These are phyloP conservation scores for Didymella segeticola DNA, from an alignment of 2,329 filamentous ascomycete genomes.

Conservation along the genomic window DNA sequence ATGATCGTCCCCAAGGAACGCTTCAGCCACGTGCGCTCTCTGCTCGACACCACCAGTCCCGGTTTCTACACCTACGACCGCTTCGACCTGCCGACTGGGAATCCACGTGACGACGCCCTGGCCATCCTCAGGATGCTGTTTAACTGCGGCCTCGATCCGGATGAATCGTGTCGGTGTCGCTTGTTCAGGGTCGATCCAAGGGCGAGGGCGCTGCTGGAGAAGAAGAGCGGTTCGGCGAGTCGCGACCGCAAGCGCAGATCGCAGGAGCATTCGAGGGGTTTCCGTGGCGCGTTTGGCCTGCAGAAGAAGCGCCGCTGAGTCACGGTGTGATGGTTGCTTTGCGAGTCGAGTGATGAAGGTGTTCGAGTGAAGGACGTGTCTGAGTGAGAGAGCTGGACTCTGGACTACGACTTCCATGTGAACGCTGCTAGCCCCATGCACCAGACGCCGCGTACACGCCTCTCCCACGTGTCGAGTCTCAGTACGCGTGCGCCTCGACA, in stretches of 20 bases:
- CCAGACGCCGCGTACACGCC: too few relatives aligned
- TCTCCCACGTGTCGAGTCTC: too few relatives aligned
- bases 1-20: slow-evolving; percentile 12
- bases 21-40: slow-evolving; percentile 8
- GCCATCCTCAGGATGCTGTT: slow-evolving; percentile 16
- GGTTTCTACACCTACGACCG: slow-evolving; percentile 15
- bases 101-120: slow-evolving; percentile 15
- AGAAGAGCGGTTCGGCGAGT: slow-evolving; percentile 3
- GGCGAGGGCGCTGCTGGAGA: slow-evolving; percentile 9
- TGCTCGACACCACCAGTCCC: slow-evolving; percentile 11
- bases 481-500: too few relatives aligned
- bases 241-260: slow-evolving; percentile 9
- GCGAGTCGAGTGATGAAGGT: too few relatives aligned
- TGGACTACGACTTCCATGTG: too few relatives aligned
- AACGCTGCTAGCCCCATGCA: too few relatives aligned
- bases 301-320: slow-evolving; percentile 13
- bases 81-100: slow-evolving; percentile 15
- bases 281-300: slow-evolving; percentile 11
- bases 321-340: too few relatives aligned
- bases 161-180: slow-evolving; percentile 13
- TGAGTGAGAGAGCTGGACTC: too few relatives aligned
- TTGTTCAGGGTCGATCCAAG: slow-evolving; percentile 12
- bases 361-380: too few relatives aligned
- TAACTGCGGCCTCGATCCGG: slow-evolving; percentile 13
- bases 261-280: slow-evolving; percentile 6